Base-by-base conservation (phyloP, 2,329 filamentous ascomycete species). In the Exophiala xenobiotica region DNA sequence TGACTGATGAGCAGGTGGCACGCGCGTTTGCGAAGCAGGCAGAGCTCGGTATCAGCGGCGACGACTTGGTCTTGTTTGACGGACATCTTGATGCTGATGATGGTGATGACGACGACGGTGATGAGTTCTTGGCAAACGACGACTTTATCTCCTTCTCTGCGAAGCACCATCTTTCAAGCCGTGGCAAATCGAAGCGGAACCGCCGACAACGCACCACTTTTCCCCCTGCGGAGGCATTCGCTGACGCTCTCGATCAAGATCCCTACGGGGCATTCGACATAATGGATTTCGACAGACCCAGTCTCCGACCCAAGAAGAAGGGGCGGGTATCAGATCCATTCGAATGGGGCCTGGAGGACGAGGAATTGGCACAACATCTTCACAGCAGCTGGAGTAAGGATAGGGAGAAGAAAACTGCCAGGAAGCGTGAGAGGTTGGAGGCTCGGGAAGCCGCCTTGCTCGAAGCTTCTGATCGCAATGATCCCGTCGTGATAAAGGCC, bases 221-320 rank as follows among this genome's bases (percentile, higher is more conserved):
- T 61, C 77, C 78, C 12, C 74, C 75, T 29, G 81, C 80, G 4
- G 74, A 73, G 39, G 72, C 76, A 12, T 75, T 84, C 60, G 80
- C 79, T 2, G 80, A 82, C 63, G 74, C 76, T 0, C 69, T 83
- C 2, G 79, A 83, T n/a, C 68, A 73, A 56, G 78, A 81, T 58
- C 78, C 80, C 1, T 80, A 82, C 54, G 82, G 86, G 54, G 87
- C 83, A 6, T 85, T 96, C 57, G 90, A 96, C 64, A 75, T 95
- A 38, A 92, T 93, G 85, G 88, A 95, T 63, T 89, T 87, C 70
- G 80, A 87, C 12, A 78, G 84, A 20, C 83, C 85, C 1, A 89
- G 83, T 46, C 67, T 90, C 4, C 79, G 77, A 49, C 82, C 78
- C 56, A 85, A 82, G 63, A 74, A 78, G 58, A 89, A 87, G 67